Evolutionary conservation across 306 rosid species (phyloP).

Genomic region (Myrica gale): DNA sequence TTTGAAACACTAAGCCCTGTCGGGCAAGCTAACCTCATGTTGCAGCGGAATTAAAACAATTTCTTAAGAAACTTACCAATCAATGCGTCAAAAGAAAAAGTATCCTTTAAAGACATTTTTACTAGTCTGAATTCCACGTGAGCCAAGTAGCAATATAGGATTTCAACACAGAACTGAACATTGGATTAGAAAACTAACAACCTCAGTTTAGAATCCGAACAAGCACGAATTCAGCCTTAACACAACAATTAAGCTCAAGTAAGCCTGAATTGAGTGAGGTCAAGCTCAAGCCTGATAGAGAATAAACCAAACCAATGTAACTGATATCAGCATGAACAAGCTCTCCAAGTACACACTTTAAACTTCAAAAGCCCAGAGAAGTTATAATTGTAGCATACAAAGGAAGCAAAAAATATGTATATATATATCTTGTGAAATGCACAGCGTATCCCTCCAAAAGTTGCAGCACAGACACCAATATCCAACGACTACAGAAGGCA

Average conservation of each 20-base stretch:
- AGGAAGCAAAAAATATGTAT: neutral
- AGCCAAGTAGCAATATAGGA: neutral
- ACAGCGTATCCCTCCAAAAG: conserved; percentile 1
- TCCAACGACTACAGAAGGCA: neutral
- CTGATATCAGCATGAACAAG: neutral
- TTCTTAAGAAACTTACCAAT: neutral
- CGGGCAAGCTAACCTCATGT: neutral
- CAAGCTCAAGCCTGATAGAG: no score
- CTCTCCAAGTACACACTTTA: neutral
- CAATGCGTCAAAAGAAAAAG: neutral
- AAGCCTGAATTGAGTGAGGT: no score
- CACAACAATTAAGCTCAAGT: no score
- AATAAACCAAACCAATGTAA: no score
- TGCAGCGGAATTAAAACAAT: neutral
- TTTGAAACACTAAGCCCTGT: conserved; percentile 10
- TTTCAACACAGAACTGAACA: no score
- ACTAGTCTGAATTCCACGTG: neutral
- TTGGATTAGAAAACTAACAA: neutral
- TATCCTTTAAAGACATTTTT: neutral
- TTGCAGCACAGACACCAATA: conserved; percentile 3
- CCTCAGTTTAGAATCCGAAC: neutral
- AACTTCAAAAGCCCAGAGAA: neutral
- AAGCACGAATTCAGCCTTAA: neutral
- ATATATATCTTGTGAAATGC: conserved; percentile 4
- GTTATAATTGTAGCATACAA: conserved; percentile 12